Evolutionary conservation across 108 stramenopile species (phyloP), one percentile per base, ranked within the genome.

Genomic region (Skeletonema menzelii): DNA sequence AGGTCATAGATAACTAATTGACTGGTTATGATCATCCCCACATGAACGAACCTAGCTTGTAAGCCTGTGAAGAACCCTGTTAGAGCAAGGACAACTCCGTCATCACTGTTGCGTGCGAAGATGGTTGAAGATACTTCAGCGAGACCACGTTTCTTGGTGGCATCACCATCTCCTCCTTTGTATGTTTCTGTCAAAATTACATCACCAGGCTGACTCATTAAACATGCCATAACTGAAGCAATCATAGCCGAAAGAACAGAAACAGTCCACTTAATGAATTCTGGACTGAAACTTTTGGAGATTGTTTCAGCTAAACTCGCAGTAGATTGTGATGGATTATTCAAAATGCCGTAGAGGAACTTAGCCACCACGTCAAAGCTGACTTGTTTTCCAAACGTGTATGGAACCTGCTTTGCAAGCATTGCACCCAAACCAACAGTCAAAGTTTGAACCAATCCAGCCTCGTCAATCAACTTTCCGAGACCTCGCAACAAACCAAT

Each of bases 1-100:
- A 94, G 58, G 67, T 98, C 96, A 80, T 98, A 98, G 28, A 98
- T 88, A 30, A 98, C 89, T 30, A 98, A 79, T 80, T 98, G 97
- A 27, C 79, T 80, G 5, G 96, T 97, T 58, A 98, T 96, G 68
- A 98, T 97, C 61, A 85, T 73, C 3, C 91, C 90, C 1, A 98
- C 97, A 76, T 98, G 97, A 8, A 96, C 78, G 61, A 98, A 77
- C 10, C 97, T 81, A 15, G 97, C 95, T 31, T 81, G 60, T 24
- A 88, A 77, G 14, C 94, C 93, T n/a, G 84, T 77, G 56, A 91
- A 95, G 84, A 95, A 95, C 15, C 69, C 90, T 30, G 73, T 38
- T 19, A 82, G 24, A 35, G 72, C 79, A 12, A 56, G 56, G 59
- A 95, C 93, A 30, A 80, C 65, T 15, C 91, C 91, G 0, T 97